Conservation (phyloP, 2,329 filamentous ascomycete species). For the Trichophyton simii region DNA sequence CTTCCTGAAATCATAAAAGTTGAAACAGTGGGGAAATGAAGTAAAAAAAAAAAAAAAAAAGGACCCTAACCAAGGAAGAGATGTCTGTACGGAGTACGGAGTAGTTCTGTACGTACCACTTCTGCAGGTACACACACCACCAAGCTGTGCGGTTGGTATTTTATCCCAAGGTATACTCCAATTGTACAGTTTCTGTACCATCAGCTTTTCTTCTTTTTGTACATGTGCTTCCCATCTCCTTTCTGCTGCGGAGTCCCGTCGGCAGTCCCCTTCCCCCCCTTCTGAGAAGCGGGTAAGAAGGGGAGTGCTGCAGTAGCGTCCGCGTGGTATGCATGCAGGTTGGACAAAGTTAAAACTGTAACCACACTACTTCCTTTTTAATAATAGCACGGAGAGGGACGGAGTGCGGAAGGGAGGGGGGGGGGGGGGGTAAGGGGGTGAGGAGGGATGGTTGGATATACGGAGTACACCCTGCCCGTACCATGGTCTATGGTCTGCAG, state of each 20-base stretch:
- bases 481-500: background rate
- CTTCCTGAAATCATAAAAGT: background rate
- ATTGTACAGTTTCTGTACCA: background rate
- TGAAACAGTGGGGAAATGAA: background rate
- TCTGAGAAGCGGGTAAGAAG: background rate
- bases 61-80: background rate
- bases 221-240: background rate
- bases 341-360: conserved; percentile 4
- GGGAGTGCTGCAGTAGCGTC: conserved; percentile 3
- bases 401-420: background rate
- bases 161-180: background rate
- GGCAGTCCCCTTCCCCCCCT: background rate
- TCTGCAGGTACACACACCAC: background rate
- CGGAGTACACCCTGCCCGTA: background rate
- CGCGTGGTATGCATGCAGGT: conserved; percentile 4
- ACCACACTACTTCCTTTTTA: conserved; percentile 1
- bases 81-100: no score
- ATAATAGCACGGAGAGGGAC: background rate
- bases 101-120: background rate
- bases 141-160: background rate
- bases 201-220: background rate
- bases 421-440: background rate
- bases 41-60: background rate
- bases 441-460: background rate
- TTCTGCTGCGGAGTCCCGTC: background rate